Evolutionary conservation across 2,329 filamentous ascomycete species (phyloP).

Genomic region (Periconia macrospinosa): DNA sequence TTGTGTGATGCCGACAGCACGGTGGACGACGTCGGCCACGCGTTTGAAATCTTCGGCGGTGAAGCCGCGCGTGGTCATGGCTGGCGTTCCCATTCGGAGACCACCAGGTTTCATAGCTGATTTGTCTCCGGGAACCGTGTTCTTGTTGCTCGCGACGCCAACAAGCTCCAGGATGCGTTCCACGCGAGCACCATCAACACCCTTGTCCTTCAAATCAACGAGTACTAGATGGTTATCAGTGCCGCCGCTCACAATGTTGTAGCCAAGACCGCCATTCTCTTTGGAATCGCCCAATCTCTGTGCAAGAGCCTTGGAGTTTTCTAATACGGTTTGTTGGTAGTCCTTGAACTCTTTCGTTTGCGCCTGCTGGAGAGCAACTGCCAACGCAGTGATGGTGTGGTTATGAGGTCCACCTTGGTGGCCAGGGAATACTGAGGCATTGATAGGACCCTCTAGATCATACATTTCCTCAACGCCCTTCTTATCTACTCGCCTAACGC

Average conservation of each 20-base stretch:
- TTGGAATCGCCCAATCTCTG: slow-evolving; percentile 72
- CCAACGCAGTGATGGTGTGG: slow-evolving; percentile 97
- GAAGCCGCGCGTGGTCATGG: slow-evolving; percentile 97
- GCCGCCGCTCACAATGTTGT: slow-evolving; percentile 92
- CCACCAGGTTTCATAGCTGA: slow-evolving; percentile 92
- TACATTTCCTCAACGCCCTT: slow-evolving; percentile 93
- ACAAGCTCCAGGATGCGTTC: slow-evolving; percentile 96
- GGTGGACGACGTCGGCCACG: slow-evolving; percentile 46
- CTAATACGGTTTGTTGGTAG: slow-evolving; percentile 90
- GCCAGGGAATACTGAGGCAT: slow-evolving; percentile 98
- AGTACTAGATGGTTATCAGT: slow-evolving; percentile 99
- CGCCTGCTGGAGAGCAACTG: slow-evolving; percentile 94
- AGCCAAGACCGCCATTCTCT: slow-evolving; percentile 68
- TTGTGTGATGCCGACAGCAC: slow-evolving; percentile 45
- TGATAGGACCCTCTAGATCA: slow-evolving; percentile 94
- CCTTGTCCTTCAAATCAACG: slow-evolving; percentile 84
- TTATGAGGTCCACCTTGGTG: slow-evolving; percentile 99
- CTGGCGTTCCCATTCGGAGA: slow-evolving; percentile 93
- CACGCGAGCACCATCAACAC: slow-evolving; percentile 89
- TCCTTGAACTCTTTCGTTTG: slow-evolving; percentile 85
- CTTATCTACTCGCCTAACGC: slow-evolving; percentile 83
- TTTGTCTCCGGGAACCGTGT: slow-evolving; percentile 96
- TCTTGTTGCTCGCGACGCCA: slow-evolving; percentile 99
- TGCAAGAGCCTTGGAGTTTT: slow-evolving; percentile 92
- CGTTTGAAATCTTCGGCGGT: slow-evolving; percentile 88